phyloP scores from a whole-genome alignment of 2,329 filamentous ascomycete species.

The Xylariomycetidae sp. region DNA sequence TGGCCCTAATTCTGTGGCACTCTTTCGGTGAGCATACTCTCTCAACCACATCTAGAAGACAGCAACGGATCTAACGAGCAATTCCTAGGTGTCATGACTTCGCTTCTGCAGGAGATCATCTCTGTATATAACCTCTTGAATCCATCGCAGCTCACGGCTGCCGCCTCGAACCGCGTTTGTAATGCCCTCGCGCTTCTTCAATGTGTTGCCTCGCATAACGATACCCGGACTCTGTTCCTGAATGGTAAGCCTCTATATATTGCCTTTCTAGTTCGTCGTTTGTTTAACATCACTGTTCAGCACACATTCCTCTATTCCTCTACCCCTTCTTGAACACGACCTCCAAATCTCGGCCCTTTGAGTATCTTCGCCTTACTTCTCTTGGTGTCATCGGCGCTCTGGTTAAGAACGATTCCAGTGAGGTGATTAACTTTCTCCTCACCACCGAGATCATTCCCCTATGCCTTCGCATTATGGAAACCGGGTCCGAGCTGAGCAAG shows the following conservation, averaged over 20 bases:
- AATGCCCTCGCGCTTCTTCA: conserved; percentile 94
- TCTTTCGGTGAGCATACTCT: conserved; percentile 71
- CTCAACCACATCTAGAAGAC: background rate
- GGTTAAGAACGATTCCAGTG: conserved; percentile 97
- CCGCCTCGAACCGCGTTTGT: conserved; percentile 95
- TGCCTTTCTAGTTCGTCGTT: too few relatives aligned
- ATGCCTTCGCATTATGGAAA: conserved; percentile 98
- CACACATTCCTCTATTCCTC: conserved; percentile 94
- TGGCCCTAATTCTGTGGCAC: conserved; percentile 96
- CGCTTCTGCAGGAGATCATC: conserved; percentile 95
- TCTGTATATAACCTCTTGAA: conserved; percentile 96
- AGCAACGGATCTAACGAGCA: conserved; percentile 11
- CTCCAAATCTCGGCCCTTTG: conserved; percentile 94
- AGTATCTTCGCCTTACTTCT: conserved; percentile 93
- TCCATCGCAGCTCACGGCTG: conserved; percentile 92
- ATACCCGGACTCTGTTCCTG: conserved; percentile 88
- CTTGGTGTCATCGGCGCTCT: conserved; percentile 94
- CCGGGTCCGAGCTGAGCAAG: conserved; percentile 95
- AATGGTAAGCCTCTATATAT: conserved; percentile 69
- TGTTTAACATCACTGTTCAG: too few relatives aligned
- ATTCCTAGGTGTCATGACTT: conserved; percentile 86
- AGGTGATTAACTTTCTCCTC: conserved; percentile 97
- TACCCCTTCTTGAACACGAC: conserved; percentile 99
- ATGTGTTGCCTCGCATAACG: conserved; percentile 95
- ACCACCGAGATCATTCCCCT: conserved; percentile 98